Evolutionary conservation across 2,329 filamentous ascomycete species (phyloP), one percentile per base, ranked within the genome.

Genomic region (Curvularia lunata): DNA sequence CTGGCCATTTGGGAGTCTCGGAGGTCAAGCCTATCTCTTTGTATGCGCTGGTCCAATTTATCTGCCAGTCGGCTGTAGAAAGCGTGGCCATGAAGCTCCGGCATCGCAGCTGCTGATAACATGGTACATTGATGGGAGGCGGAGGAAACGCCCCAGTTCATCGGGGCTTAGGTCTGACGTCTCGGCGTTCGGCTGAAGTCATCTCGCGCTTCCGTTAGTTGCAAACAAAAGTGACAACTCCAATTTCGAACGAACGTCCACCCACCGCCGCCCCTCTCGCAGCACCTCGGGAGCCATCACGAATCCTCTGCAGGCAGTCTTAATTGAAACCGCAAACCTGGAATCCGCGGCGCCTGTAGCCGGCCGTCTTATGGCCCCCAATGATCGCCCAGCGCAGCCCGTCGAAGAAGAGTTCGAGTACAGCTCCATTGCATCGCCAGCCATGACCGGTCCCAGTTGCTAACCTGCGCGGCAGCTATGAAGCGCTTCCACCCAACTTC

Each of bases 401-500:
- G 52, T 66, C 27, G 74, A 77, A 67, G 75, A 77, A 66, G 77
- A 78, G 67, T 75, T 75, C 62, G 77, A 79, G 77, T 79, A 75
- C 47, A 59, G 59, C 68, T 66, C 59, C 61, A 64, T 49, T 30
- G 40, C 47, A 54, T 41, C 52, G 30, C 54, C 25, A 40, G 38
- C 30, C 49, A 54, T 38, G 9, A 34, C n/a, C 23, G 10, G 56
- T n/a, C 48, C 28, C 34, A 45, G 32, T 63, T 51, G 61, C 72
- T 76, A 57, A 76, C 63, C 42, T 50, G 13, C 21, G 34, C 34
- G 47, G 63, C 65, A 89, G 87, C 81, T 98, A 98, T 85, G 94
- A 98, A 85, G 88, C 89, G 65, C 86, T 99, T 56, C 93, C 94
- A 64, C 91, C 93, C 66, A 96, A 97, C 80, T 97, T 97, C 83